Percentiles rank a stretch among this genome's conserved stretches.
phyloP scores from a whole-genome alignment of 1,139 yeast genomes.

The Yamadazyma mexicana region DNA sequence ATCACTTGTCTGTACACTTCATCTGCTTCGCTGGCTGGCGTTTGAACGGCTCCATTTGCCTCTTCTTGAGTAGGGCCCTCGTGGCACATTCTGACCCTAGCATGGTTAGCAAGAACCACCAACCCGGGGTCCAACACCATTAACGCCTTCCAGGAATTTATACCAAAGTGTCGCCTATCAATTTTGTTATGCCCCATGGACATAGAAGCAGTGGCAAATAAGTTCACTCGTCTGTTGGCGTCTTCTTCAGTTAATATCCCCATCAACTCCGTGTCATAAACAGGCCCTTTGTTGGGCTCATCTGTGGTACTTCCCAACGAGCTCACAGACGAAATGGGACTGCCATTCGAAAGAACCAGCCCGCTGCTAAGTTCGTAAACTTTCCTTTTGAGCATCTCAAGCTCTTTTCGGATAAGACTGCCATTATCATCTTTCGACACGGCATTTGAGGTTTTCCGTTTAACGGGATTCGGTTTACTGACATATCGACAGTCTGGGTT shows the following conservation, averaged over 20 bases:
- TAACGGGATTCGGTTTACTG: neutral
- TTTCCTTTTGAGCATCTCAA: neutral
- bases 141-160: constrained; percentile 36
- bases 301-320: too few relatives aligned
- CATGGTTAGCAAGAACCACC: neutral
- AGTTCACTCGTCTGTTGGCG: constrained; percentile 4
- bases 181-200: constrained; percentile 3
- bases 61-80: too few relatives aligned
- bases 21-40: neutral
- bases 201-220: constrained; percentile 1
- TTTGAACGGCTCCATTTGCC: neutral
- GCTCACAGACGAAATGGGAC: too few relatives aligned
- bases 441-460: constrained; percentile 4
- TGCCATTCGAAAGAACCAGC: too few relatives aligned
- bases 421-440: neutral
- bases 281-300: too few relatives aligned
- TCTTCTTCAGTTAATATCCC: constrained; percentile 5
- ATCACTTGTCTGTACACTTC: neutral
- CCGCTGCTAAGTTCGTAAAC: neutral
- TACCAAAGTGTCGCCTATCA: constrained; percentile 29
- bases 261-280: too few relatives aligned
- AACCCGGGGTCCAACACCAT: constrained; percentile 22
- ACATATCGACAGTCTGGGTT: constrained; percentile 1
- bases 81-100: neutral
- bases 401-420: neutral